Base-by-base conservation (phyloP, 2,329 filamentous ascomycete genomes). In the Mariannaea elegans region DNA sequence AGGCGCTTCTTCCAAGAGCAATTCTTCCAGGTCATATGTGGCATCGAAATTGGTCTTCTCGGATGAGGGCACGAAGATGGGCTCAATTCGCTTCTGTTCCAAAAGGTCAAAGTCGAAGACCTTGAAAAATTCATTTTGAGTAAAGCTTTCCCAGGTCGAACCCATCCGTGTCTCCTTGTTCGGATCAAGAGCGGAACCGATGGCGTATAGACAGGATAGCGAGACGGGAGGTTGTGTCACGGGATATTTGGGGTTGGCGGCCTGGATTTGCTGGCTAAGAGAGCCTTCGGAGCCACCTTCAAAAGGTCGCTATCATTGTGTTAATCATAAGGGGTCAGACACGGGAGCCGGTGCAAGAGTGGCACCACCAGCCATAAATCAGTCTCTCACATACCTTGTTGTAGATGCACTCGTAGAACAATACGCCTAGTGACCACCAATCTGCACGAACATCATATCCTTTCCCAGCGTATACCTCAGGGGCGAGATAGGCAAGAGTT, bases 391-490 rank as follows among this genome's bases (percentile, higher is more conserved):
- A 51, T 78, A 93, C 93, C 89, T 96, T 98, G 80, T 96, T 97
- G 81, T 98, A 99, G 66, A 99, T 97, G 84, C 95, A 98, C 77
- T 99, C 95, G 77, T 97, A 99, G 76, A 98, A 98, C n/a, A 97
- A 85, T 44, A 99, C 95, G 47, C 95, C 95, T 19, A 99, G 79
- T 6, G 95, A 98, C 95, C 95, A 99, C 95, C 95, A 99, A 75
- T 99, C 95, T 39, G 95, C 94, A 69, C 95, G 92, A 45, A 89
- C 88, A 61, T 91, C 89, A 73, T 99, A 99, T 36, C 95, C 95
- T 62, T 88, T 90, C 47, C 94, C 94, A 65, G 89, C 86, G 72
- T 98, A 99, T 2, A 98, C 95, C 76, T 99, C 95, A 4, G 95
- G 95, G 1, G 94, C 94, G 7, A 99, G 87, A 73, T 99, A 99